Percentiles rank a stretch among this genome's conserved stretches.
These are phyloP conservation scores for Ganoderma boninense DNA, from an alignment of 1,284 basidiomycete species.

Conservation along the genomic window DNA sequence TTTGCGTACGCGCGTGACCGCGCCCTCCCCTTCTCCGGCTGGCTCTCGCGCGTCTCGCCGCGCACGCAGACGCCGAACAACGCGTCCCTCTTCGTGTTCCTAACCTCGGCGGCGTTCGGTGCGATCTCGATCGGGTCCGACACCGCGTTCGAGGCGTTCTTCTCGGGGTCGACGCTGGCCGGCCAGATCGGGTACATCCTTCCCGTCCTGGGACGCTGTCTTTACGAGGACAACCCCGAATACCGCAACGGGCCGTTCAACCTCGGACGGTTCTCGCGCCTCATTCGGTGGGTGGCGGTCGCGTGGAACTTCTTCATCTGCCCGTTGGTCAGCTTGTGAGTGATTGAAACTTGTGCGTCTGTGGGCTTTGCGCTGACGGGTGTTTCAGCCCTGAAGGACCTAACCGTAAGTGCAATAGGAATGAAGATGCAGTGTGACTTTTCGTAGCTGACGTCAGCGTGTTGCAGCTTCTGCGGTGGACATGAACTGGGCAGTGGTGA, in stretches of 20 bases:
- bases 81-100: constrained; percentile 19
- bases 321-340: constrained; percentile 11
- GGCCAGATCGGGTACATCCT: constrained; percentile 7
- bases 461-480: constrained; percentile 1
- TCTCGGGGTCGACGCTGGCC: constrained; percentile 5
- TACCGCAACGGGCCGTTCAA: constrained; percentile 6
- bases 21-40: constrained; percentile 76
- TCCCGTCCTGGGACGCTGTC: background rate
- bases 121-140: constrained; percentile 9
- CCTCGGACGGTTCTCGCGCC: background rate
- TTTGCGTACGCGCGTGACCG: constrained; percentile 72
- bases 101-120: background rate
- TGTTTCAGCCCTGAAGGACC: constrained; percentile 4
- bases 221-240: constrained; percentile 9
- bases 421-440: background rate
- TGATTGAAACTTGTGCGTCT: background rate
- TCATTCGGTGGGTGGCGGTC: constrained; percentile 3
- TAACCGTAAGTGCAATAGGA: background rate
- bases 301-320: constrained; percentile 12
- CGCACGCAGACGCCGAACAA: constrained; percentile 75
- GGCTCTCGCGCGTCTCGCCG: constrained; percentile 70
- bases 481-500: constrained; percentile 11
- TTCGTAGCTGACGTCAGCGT: background rate
- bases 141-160: constrained; percentile 13
- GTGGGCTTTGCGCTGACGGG: background rate